A percentile compares a stretch with the other conserved stretches of the same genome.
These are phyloP conservation scores for Dactylellina cionopaga DNA, from an alignment of 2,329 filamentous ascomycete genomes.

Conservation along the genomic window DNA sequence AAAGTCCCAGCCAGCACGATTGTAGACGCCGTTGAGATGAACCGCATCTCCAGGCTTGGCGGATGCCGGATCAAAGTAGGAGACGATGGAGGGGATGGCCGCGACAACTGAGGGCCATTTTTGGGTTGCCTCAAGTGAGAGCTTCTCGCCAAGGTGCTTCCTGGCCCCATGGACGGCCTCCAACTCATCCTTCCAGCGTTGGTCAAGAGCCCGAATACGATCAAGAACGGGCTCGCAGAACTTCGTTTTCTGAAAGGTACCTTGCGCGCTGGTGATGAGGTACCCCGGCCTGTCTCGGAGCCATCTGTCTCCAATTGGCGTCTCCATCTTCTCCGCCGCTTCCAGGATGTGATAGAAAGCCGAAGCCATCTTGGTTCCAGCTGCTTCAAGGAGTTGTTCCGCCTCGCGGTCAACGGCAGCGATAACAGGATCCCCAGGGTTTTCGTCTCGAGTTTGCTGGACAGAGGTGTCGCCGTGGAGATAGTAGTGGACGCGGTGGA, in stretches of 20 bases:
- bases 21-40: slow-evolving; percentile 28
- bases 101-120: slow-evolving; percentile 37
- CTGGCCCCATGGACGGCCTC: slow-evolving; percentile 4
- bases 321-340: slow-evolving; percentile 23
- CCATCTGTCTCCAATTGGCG: slow-evolving; percentile 6
- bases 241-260: slow-evolving; percentile 20
- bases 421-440: slow-evolving; percentile 25
- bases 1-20: slow-evolving; percentile 33
- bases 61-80: slow-evolving; percentile 32
- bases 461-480: slow-evolving; percentile 17
- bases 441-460: slow-evolving; percentile 28
- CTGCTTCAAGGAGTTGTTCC: slow-evolving; percentile 20
- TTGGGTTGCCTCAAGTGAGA: slow-evolving; percentile 22
- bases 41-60: slow-evolving; percentile 26
- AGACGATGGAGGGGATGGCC: slow-evolving; percentile 12
- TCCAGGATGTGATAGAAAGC: slow-evolving; percentile 12
- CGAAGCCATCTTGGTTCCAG: slow-evolving; percentile 14
- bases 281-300: slow-evolving; percentile 23
- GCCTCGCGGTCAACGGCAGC: slow-evolving; percentile 18
- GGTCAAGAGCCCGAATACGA: slow-evolving; percentile 17
- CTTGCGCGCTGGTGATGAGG: slow-evolving; percentile 3
- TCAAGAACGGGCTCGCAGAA: slow-evolving; percentile 14
- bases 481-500: slow-evolving; percentile 21
- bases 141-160: slow-evolving; percentile 19
- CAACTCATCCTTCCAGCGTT: slow-evolving; percentile 31